Evolutionary conservation across 257 asterid genomes (phyloP).

Genomic region (Osmanthus fragrans): DNA sequence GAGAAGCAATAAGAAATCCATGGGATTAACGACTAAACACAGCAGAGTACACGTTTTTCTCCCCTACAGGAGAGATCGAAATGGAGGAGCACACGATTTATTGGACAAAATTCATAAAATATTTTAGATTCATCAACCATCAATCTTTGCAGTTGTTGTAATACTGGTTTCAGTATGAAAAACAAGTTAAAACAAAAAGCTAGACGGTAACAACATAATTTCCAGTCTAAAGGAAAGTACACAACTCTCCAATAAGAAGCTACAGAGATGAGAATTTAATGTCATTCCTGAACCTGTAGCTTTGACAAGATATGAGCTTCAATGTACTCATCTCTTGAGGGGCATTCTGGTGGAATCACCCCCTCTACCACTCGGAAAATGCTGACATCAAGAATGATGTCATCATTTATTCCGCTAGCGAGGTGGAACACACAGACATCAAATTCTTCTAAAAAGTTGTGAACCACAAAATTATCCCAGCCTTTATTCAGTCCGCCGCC

Average conservation of each 20-base stretch:
- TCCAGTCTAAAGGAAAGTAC: not conserved
- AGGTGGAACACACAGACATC: conserved; percentile 35
- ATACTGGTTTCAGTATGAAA: not conserved
- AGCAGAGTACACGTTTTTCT: not conserved
- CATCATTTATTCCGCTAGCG: not conserved
- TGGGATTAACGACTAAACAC: not conserved
- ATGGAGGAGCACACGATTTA: no score
- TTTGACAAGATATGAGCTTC: not conserved
- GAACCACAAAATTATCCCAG: conserved; percentile 38
- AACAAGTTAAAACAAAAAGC: not conserved
- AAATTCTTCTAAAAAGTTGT: conserved; percentile 32
- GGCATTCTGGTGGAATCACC: conserved; percentile 18
- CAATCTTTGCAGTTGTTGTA: no score
- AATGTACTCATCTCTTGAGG: not conserved
- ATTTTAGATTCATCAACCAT: no score
- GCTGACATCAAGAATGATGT: conserved; percentile 18
- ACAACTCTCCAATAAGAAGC: not conserved
- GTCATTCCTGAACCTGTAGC: not conserved
- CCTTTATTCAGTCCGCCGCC: conserved; percentile 35
- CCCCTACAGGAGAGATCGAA: not conserved
- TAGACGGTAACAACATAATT: not conserved
- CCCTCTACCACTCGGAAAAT: conserved; percentile 29
- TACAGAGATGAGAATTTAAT: not conserved
- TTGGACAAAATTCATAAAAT: no score
- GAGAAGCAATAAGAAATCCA: not conserved